These are phyloP conservation scores for Dryas alaskensis DNA, from an alignment of 306 rosid species.

Conservation along the genomic window DNA sequence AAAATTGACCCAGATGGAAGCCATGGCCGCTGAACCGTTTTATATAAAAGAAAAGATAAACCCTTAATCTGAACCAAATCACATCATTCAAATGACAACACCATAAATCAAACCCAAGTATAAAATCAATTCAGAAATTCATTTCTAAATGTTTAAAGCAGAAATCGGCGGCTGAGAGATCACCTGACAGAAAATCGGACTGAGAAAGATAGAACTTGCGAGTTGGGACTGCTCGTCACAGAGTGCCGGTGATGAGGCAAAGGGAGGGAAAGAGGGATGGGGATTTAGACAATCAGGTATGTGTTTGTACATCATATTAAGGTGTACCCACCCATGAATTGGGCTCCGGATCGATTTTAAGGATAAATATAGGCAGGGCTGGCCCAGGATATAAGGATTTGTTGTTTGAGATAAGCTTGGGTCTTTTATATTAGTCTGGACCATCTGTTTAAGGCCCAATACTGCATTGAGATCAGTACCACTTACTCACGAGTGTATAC, in stretches of 20 bases:
- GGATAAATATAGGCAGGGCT: no score
- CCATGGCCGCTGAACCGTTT: not conserved
- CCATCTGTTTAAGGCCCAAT: no score
- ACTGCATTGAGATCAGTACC: no score
- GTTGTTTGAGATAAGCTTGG: not conserved
- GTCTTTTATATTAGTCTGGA: no score
- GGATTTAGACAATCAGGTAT: no score
- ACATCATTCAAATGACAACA: not conserved
- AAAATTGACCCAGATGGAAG: no score
- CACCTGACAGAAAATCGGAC: not conserved
- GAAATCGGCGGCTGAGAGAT: not conserved
- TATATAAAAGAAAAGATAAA: not conserved
- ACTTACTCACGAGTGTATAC: no score
- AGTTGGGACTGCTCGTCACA: not conserved
- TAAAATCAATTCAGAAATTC: not conserved
- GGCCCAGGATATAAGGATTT: not conserved
- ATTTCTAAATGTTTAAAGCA: not conserved
- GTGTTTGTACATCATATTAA: no score
- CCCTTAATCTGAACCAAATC: not conserved
- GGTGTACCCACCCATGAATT: no score
- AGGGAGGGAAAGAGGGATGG: no score
- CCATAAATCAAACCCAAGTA: not conserved
- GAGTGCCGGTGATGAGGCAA: no score
- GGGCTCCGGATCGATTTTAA: no score
- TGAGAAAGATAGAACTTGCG: not conserved